phyloP scores from a whole-genome alignment of 805 yeast species.

The Groenewaldozyma salmanticensis region DNA sequence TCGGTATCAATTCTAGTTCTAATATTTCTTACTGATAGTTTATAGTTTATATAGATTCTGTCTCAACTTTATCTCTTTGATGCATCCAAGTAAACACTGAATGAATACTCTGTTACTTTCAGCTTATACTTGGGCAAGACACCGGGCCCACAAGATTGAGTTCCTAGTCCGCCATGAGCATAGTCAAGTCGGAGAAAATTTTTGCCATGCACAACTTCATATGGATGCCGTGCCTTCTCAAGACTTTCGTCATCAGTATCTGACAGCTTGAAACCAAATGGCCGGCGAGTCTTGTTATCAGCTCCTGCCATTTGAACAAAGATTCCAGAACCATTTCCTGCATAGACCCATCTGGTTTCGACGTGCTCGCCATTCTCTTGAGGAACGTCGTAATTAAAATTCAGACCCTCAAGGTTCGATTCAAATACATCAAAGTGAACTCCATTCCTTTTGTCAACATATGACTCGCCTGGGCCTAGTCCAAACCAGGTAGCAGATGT shows the following conservation, averaged over 20 bases:
- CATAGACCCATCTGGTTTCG: constrained; percentile 25
- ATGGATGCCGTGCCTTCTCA: constrained; percentile 18
- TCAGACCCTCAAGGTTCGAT: constrained; percentile 14
- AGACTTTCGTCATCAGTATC: constrained; percentile 7
- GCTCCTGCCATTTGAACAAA: constrained; percentile 1
- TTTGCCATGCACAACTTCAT: constrained; percentile 13
- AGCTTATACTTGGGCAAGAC: constrained; percentile 14
- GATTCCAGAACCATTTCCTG: constrained; percentile 5
- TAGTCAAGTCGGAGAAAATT: constrained; percentile 18
- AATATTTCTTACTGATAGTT: background rate
- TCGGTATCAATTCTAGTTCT: no score
- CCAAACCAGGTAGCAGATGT: constrained; percentile 26
- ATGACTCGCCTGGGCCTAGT: constrained; percentile 30
- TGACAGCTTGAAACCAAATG: constrained; percentile 11
- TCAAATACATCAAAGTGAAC: constrained; percentile 21
- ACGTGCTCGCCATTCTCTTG: constrained; percentile 30
- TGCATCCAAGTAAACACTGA: background rate
- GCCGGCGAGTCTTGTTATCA: constrained; percentile 5
- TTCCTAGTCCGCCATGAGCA: constrained; percentile 22
- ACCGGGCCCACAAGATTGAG: constrained; percentile 24
- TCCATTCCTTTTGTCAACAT: constrained; percentile 25
- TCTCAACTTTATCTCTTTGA: background rate
- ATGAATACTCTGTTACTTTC: background rate
- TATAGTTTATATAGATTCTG: no score
- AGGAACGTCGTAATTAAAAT: constrained; percentile 27